Base-by-base conservation (phyloP, 768 basidiomycete genomes). In the Kwoniella mangroviensis region DNA sequence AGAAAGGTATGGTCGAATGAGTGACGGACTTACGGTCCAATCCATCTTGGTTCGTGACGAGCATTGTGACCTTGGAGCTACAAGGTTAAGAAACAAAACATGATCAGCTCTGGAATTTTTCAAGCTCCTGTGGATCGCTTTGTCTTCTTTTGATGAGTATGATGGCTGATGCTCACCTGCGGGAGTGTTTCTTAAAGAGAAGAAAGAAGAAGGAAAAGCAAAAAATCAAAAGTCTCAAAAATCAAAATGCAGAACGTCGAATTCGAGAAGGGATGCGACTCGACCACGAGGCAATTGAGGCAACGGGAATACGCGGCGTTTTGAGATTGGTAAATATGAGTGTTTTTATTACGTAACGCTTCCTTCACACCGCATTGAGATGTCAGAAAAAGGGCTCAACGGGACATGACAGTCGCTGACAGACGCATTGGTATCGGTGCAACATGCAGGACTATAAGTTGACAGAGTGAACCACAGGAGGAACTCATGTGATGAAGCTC, bases 51-150 rank as follows among this genome's bases (percentile, higher is more conserved):
- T 79, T 63, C 68, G 79, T 80, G 61, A 73, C 80, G 77, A 81
- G 80, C 80, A 77, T 80, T 83, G 82, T 81, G 82, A 81, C 82
- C 80, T 83, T 83, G 79, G 74, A 72, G 75, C 82, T 83, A 55
- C 13, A 24, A 21, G 17, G 17, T 17, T 7, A 55, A 57, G 12
- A 5, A 19, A 1, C 61, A 42, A 63, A 1, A 49, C 9, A 63
- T 45, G n/a, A 63, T 34, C 58, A 60, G 58, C 58, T 34, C 21
- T 17, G 19, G 28, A 34, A 12, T 2, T 11, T 7, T 59, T 12
- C 28, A 41, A 9, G 58, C 21, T 59, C 12, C 19, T 26, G 4
- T 45, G 43, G 19, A 45, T 45, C 13, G 43, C 43, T 13, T 19
- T 19, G 12, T 45, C 43, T 19, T 45, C 1, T 59, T 59, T 9